Percentiles rank a stretch among this genome's conserved stretches.
Evolutionary conservation across 2,329 filamentous ascomycete species (phyloP).

Genomic region (Calonectria pseudoturangicola): DNA sequence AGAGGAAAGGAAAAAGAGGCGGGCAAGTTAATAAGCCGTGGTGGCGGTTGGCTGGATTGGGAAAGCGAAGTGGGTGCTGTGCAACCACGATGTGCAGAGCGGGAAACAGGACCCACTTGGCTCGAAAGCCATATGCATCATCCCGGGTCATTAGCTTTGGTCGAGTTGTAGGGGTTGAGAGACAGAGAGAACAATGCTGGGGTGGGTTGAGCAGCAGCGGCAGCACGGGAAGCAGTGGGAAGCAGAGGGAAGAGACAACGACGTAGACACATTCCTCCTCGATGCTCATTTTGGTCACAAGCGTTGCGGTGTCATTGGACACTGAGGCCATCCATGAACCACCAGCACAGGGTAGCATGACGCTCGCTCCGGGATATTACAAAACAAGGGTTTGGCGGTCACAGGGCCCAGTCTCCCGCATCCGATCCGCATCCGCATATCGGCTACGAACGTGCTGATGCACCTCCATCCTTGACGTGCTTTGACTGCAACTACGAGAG

Average conservation of each 20-base stretch:
- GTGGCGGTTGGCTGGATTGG: slow-evolving; percentile 38
- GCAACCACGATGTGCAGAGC: slow-evolving; percentile 24
- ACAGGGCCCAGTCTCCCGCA: slow-evolving; percentile 29
- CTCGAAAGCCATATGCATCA: slow-evolving; percentile 36
- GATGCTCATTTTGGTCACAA: slow-evolving; percentile 1
- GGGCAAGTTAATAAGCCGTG: slow-evolving; percentile 37
- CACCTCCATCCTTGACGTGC: slow-evolving; percentile 19
- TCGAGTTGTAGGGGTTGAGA: slow-evolving; percentile 11
- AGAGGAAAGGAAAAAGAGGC: slow-evolving; percentile 21
- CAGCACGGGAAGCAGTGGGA: too few relatives aligned
- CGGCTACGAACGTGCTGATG: slow-evolving; percentile 19
- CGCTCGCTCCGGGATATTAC: slow-evolving; percentile 9
- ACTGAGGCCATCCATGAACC: slow-evolving; percentile 14
- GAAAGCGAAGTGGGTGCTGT: slow-evolving; percentile 21
- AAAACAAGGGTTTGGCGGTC: slow-evolving; percentile 23
- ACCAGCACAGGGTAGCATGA: slow-evolving; percentile 8
- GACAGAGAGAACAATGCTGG: background rate
- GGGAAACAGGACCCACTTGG: slow-evolving; percentile 31
- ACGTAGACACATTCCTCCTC: background rate
- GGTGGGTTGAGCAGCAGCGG: background rate
- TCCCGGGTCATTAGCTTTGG: slow-evolving; percentile 28
- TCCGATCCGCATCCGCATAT: slow-evolving; percentile 29
- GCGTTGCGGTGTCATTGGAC: slow-evolving; percentile 17
- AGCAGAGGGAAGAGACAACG: slow-evolving; percentile 18
- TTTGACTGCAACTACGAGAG: slow-evolving; percentile 1